Evolutionary conservation across 2,329 filamentous ascomycete genomes (phyloP), one percentile per base, ranked within the genome.

Genomic region (Aspergillus ruber): DNA sequence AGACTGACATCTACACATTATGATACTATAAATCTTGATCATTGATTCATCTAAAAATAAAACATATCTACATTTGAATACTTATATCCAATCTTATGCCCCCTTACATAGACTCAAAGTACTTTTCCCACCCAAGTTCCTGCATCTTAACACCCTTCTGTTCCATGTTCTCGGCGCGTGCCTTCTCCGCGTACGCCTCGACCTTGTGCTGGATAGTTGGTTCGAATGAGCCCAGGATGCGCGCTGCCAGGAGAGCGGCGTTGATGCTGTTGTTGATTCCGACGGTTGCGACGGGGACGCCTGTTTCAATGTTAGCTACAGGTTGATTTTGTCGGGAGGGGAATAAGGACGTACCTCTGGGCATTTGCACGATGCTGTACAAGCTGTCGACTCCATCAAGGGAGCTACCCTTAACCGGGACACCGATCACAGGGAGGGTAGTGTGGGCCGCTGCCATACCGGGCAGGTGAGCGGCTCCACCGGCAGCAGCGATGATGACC

Each of bases 221-320:
- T 50, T 74, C 70, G 52, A 66, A 68, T 3, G 78, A 67, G 3
- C 83, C 84, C 3, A 90, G 65, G 29, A 88, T 85, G 15, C 84
- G 74, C 17, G 84, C 77, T 0, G 86, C 85, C n/a, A 88, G 69
- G 15, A 89, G 72, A 0, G 82, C 86, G 0, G 86, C 86, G 58
- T 90, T 90, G 47, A 85, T 85, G 20, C 83, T 85, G 69, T 90
- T 90, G 67, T 88, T 88, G 65, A 90, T 88, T 9, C 82, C 86
- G 3, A 90, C 85, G 0, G 85, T 89, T 5, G 86, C 85, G 12
- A 84, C 83, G 8, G 86, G 86, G 43, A 84, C 79, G 10, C 86
- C 86, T 58, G 78, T 27, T 20, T 69, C 65, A 6, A 17, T 13
- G 12, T 23, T 13, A 21, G 10, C 6, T 41, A 25, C 25, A 20